phyloP scores from a whole-genome alignment of 495 filamentous ascomycete genomes.

The Rostrohypoxylon terebratum region DNA sequence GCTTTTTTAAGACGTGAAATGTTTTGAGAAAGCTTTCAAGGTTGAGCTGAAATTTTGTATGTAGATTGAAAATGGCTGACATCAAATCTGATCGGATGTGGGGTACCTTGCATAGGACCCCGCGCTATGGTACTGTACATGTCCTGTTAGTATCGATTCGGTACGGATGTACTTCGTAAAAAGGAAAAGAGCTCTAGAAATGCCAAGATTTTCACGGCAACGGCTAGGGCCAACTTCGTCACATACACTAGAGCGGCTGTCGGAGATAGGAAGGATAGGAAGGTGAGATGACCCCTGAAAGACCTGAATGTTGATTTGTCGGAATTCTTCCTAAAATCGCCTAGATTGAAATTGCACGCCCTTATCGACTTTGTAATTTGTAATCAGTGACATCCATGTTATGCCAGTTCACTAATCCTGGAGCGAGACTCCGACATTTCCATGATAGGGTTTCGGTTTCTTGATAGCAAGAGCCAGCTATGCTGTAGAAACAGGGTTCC shows the following conservation, averaged over 20 bases:
- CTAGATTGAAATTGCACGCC: slow-evolving; percentile 18
- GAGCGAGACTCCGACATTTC: slow-evolving; percentile 2
- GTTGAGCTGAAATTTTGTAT: slow-evolving; percentile 20
- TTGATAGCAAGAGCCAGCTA: not conserved
- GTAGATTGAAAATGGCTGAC: slow-evolving; percentile 18
- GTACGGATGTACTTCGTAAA: slow-evolving; percentile 14
- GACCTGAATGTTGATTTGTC: not conserved
- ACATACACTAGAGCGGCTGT: not conserved
- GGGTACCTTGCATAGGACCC: slow-evolving; percentile 42
- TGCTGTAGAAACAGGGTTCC: not conserved
- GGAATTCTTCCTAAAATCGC: slow-evolving; percentile 34
- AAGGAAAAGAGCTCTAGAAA: not conserved
- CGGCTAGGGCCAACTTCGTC: not conserved
- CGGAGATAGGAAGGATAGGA: slow-evolving; percentile 12
- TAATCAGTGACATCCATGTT: slow-evolving; percentile 11
- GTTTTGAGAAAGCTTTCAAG: not conserved
- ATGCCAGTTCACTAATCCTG: slow-evolving; percentile 13
- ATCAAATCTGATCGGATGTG: slow-evolving; percentile 35
- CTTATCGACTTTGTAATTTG: slow-evolving; percentile 35
- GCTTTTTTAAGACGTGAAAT: not conserved
- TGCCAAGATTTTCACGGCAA: not conserved
- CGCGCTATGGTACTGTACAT: slow-evolving; percentile 34
- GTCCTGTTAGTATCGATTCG: too few species aligned
- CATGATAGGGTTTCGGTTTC: slow-evolving; percentile 6
- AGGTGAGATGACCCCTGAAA: slow-evolving; percentile 20